Percentiles rank a stretch among this genome's conserved stretches.
Conservation (phyloP, 306 rosid genomes). For the Gleditsia sinensis region DNA sequence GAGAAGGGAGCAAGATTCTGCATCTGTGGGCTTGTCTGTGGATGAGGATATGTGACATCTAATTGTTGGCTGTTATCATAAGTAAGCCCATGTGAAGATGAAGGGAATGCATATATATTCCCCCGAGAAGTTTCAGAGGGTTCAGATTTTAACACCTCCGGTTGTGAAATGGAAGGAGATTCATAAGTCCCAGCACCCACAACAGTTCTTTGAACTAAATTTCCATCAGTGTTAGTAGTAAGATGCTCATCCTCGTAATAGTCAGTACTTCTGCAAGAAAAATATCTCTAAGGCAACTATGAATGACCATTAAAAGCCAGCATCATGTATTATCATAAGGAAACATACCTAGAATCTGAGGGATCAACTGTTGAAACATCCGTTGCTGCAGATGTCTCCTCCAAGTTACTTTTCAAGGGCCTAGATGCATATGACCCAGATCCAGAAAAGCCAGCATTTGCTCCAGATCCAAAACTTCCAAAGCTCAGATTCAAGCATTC, state of each 20-base stretch:
- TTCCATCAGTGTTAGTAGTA: constrained; percentile 62
- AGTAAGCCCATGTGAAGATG: constrained; percentile 76
- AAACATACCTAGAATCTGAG: constrained; percentile 65
- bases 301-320: constrained; percentile 21
- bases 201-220: constrained; percentile 66
- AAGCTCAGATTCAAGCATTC: constrained; percentile 94
- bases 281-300: constrained; percentile 19
- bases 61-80: constrained; percentile 71
- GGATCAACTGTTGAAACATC: constrained; percentile 75
- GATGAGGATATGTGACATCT: constrained; percentile 66
- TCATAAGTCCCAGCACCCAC: constrained; percentile 63
- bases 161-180: constrained; percentile 70
- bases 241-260: constrained; percentile 85
- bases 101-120: constrained; percentile 73
- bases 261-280: constrained; percentile 72
- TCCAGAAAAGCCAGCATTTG: constrained; percentile 49
- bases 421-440: constrained; percentile 52
- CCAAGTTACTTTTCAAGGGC: constrained; percentile 60
- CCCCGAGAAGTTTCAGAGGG: constrained; percentile 66
- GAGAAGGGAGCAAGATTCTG: constrained; percentile 81
- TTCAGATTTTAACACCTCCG: constrained; percentile 78
- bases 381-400: constrained; percentile 68
- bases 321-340: background rate
- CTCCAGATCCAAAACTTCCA: constrained; percentile 91
- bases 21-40: constrained; percentile 74